A percentile compares a stretch with the other conserved stretches of the same genome.
These are phyloP conservation scores for Primulina eburnea DNA, from an alignment of 257 asterid genomes.

Conservation along the genomic window DNA sequence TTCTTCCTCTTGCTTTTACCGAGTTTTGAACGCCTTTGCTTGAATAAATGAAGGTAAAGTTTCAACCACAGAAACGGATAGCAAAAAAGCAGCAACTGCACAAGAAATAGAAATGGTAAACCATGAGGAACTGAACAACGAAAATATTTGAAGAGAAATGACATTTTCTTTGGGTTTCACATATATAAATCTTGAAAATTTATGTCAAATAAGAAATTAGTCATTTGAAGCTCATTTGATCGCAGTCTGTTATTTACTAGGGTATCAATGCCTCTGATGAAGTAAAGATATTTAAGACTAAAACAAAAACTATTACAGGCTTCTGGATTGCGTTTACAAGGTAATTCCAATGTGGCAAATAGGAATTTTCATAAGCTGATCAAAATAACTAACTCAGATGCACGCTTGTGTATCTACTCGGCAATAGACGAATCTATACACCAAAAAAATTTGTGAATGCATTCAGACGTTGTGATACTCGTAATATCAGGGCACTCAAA, in stretches of 20 bases:
- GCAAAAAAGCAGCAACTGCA: conserved; percentile 66
- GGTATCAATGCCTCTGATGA: too few relatives aligned
- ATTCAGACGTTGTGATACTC: not conserved
- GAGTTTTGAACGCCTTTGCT: conserved; percentile 77
- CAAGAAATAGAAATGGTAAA: conserved; percentile 10
- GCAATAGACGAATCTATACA: not conserved
- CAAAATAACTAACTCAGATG: too few relatives aligned
- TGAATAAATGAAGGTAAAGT: conserved; percentile 83
- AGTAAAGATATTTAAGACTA: too few relatives aligned
- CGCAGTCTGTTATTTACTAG: too few relatives aligned
- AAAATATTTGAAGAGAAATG: not conserved
- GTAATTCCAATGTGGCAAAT: too few relatives aligned
- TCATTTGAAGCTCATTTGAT: not conserved
- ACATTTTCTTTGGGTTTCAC: not conserved
- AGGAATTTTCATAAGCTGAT: too few relatives aligned
- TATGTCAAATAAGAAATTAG: too few relatives aligned
- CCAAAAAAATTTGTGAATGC: not conserved
- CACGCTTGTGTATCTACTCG: too few relatives aligned
- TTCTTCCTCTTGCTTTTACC: conserved; percentile 66
- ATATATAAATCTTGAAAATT: too few relatives aligned
- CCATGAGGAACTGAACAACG: not conserved
- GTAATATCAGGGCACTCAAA: too few relatives aligned
- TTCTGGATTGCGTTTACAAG: too few relatives aligned
- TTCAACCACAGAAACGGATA: conserved; percentile 90
- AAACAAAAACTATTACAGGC: too few relatives aligned